A percentile compares a stretch with the other conserved stretches of the same genome.
Evolutionary conservation across 352 stramenopile genomes (phyloP).

Genomic region (Plasmopara halstedii): DNA sequence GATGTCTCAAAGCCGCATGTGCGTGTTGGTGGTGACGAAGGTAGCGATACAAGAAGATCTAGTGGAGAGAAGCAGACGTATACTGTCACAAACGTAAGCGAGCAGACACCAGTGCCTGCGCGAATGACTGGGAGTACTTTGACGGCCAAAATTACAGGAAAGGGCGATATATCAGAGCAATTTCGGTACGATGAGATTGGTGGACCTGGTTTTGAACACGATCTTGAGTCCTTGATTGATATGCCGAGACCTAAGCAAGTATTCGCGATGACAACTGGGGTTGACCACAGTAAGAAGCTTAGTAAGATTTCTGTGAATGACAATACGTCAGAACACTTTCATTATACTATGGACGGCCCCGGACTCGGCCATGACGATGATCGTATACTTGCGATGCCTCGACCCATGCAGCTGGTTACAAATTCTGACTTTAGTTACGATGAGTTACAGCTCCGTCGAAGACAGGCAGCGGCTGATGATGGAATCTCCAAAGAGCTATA

Average conservation of each 20-base stretch:
- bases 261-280: not conserved
- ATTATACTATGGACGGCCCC: conserved; percentile 21
- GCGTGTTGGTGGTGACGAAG: conserved; percentile 6
- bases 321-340: conserved; percentile 25
- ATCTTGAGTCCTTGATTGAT: conserved; percentile 3
- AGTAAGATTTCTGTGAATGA: conserved; percentile 11
- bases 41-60: conserved; percentile 14
- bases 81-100: conserved; percentile 9
- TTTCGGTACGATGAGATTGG: conserved; percentile 25
- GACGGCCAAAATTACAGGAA: too few relatives aligned
- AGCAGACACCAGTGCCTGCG: conserved; percentile 7
- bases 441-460: not conserved
- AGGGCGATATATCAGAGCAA: conserved; percentile 28
- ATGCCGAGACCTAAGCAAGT: conserved; percentile 21
- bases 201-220: conserved; percentile 16
- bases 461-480: not conserved
- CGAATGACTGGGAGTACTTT: too few relatives aligned
- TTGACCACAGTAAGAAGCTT: conserved; percentile 6
- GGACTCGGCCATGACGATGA: conserved; percentile 23
- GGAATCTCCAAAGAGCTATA: too few relatives aligned
- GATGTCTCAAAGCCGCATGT: conserved; percentile 22
- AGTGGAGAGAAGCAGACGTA: conserved; percentile 4
- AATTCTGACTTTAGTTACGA: conserved; percentile 8
- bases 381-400: conserved; percentile 17
- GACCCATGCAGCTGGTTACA: conserved; percentile 9